Evolutionary conservation across 2,329 filamentous ascomycete genomes (phyloP).

Genomic region (Calycina herbarum): DNA sequence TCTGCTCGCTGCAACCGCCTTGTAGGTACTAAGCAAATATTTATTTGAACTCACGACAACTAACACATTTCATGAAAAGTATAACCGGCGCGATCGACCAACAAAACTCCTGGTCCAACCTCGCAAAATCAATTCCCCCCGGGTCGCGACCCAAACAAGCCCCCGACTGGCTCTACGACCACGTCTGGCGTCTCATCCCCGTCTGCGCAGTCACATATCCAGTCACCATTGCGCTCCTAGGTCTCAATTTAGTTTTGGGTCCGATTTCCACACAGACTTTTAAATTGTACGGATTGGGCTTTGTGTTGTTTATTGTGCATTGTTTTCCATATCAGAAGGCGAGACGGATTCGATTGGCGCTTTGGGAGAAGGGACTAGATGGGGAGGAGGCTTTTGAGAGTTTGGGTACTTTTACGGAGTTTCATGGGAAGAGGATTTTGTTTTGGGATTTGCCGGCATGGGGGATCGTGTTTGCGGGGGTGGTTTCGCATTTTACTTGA

Average conservation of each 20-base stretch:
- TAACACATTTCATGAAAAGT: not conserved
- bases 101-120: not conserved
- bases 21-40: not conserved
- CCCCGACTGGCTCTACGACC: constrained; percentile 2
- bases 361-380: not conserved
- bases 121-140: not conserved
- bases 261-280: not conserved
- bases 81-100: constrained; percentile 7
- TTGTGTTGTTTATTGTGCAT: not conserved
- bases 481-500: constrained; percentile 11
- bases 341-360: not conserved
- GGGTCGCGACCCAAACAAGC: not conserved
- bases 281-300: not conserved
- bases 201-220: constrained; percentile 2
- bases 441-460: constrained; percentile 7
- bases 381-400: not conserved
- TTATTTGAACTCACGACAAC: not conserved
- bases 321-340: constrained; percentile 4
- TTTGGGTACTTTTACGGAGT: constrained; percentile 1
- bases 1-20: not conserved
- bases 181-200: not conserved
- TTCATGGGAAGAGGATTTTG: not conserved
- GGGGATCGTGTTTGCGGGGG: not conserved
- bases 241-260: not conserved
- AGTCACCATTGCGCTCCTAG: not conserved